Conservation (phyloP, 192 early-diverging fungal species). For the Coemansia sp. region DNA sequence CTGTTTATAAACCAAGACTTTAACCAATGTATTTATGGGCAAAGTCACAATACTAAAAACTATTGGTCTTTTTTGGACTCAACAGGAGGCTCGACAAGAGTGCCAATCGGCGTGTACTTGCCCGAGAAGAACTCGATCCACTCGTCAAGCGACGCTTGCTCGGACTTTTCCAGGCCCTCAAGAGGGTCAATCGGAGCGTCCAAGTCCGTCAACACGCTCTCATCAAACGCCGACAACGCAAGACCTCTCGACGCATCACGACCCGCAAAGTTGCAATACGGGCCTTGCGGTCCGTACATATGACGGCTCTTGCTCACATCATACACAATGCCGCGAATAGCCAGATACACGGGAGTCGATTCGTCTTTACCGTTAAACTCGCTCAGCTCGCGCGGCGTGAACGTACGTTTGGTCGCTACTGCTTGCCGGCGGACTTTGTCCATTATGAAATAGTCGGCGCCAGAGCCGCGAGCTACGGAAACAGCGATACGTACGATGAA, state of each 20-base stretch:
- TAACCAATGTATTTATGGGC: too few species aligned
- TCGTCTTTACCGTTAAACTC: conserved; percentile 69
- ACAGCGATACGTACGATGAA: conserved; percentile 36
- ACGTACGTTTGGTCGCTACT: conserved; percentile 57
- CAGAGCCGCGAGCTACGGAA: neutral
- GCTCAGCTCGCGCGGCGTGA: conserved; percentile 73
- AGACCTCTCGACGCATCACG: conserved; percentile 94
- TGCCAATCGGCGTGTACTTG: conserved; percentile 78
- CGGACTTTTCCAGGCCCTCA: conserved; percentile 71
- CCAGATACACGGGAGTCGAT: conserved; percentile 69
- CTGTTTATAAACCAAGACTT: too few species aligned
- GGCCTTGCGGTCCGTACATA: conserved; percentile 90
- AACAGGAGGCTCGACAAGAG: conserved; percentile 53
- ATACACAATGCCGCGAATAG: conserved; percentile 82
- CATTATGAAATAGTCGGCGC: conserved; percentile 37
- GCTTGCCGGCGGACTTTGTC: conserved; percentile 11
- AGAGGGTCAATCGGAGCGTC: conserved; percentile 78
- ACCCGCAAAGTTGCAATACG: conserved; percentile 96
- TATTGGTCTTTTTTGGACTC: conserved; percentile 14
- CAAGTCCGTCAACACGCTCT: conserved; percentile 65
- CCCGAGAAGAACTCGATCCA: conserved; percentile 78
- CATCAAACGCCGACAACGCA: conserved; percentile 84
- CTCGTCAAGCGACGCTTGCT: conserved; percentile 70
- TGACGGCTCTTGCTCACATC: conserved; percentile 79
- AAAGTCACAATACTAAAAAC: too few species aligned